Conservation (phyloP, 768 basidiomycete species). For the Boletellus emodensis region DNA sequence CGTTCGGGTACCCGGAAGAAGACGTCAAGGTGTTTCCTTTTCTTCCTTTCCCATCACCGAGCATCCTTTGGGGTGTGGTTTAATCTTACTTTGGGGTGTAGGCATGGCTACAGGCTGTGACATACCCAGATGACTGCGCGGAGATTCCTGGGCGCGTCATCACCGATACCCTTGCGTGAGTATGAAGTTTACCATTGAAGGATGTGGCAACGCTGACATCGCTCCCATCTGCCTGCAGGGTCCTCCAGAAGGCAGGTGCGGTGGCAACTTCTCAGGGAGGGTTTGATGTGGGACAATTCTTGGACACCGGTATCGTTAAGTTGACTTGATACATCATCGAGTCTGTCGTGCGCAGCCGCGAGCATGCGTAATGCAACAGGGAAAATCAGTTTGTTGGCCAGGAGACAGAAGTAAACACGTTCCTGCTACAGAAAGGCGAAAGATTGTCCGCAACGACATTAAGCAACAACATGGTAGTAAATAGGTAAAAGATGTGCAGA, state of each 20-base stretch:
- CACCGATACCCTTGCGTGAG: constrained; percentile 65
- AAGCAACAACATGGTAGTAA: constrained; percentile 11
- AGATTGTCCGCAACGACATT: constrained; percentile 11
- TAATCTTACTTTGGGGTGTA: constrained; percentile 20
- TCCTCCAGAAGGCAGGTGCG: constrained; percentile 74
- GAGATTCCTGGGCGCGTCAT: constrained; percentile 65
- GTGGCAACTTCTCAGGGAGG: constrained; percentile 50
- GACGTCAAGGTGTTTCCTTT: constrained; percentile 62
- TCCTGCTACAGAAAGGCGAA: constrained; percentile 2
- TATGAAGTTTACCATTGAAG: not conserved
- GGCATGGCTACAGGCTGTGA: constrained; percentile 83
- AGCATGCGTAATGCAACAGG: not conserved
- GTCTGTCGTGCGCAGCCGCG: not conserved
- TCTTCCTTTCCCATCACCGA: not conserved
- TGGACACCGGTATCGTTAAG: constrained; percentile 51
- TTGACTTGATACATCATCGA: constrained; percentile 34
- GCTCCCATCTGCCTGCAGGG: constrained; percentile 37
- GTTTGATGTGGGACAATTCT: constrained; percentile 53
- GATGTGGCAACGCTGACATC: not conserved
- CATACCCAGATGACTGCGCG: constrained; percentile 64
- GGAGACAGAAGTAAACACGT: not conserved
- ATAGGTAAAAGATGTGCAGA: not conserved
- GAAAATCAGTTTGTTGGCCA: not conserved
- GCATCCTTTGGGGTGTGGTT: not conserved
- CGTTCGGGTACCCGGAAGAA: constrained; percentile 76